These are phyloP conservation scores for Acanthamoeba royreba DNA, from an alignment of 208 protist species.

Conservation along the genomic window DNA sequence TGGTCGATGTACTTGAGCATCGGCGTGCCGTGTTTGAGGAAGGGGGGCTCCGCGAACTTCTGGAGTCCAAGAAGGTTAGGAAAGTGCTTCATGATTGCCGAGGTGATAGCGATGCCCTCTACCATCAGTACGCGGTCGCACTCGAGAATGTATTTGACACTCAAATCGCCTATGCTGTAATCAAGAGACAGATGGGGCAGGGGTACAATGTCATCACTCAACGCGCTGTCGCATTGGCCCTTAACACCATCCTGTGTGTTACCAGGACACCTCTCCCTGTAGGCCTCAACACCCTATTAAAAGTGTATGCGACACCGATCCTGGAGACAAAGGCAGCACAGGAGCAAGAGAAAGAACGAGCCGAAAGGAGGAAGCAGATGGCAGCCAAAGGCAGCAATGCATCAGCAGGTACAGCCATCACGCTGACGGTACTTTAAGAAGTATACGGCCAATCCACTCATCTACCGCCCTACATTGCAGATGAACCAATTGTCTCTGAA, in stretches of 20 bases:
- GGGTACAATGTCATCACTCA: not conserved
- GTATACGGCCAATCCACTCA: not conserved
- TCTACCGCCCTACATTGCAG: not conserved
- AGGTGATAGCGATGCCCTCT: not conserved
- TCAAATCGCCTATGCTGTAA: not conserved
- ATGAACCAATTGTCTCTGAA: not conserved
- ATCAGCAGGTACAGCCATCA: not conserved
- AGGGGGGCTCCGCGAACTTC: not conserved
- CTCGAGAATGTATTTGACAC: not conserved
- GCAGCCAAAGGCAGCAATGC: not conserved
- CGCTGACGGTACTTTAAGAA: no score
- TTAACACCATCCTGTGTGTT: not conserved
- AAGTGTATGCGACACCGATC: not conserved
- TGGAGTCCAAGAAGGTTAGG: not conserved
- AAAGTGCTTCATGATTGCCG: slow-evolving; percentile 9
- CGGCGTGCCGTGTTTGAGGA: not conserved
- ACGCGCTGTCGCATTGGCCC: not conserved
- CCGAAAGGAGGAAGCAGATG: not conserved
- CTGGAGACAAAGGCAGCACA: not conserved
- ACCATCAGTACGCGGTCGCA: not conserved
- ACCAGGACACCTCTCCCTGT: not conserved
- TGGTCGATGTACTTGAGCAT: not conserved
- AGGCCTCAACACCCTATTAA: not conserved
- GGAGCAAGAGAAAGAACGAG: not conserved
- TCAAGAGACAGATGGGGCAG: not conserved